phyloP scores from a whole-genome alignment of 495 filamentous ascomycete species.

The Penicillium lagena region DNA sequence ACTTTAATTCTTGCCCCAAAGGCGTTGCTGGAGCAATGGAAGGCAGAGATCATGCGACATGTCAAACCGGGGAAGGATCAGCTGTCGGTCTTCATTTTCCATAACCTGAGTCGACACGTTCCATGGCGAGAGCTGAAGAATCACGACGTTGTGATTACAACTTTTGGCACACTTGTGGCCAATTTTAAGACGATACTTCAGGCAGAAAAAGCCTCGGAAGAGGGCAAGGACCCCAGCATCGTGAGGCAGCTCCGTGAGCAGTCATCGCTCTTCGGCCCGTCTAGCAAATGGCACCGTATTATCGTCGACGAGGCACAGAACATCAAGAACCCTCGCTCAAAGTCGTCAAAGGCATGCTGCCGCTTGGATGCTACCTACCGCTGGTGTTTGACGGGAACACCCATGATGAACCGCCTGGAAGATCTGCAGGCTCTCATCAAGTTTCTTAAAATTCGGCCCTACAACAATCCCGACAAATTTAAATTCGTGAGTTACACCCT shows the following conservation, averaged over 20 bases:
- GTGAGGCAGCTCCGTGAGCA: constrained; percentile 15
- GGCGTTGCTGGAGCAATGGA: constrained; percentile 85
- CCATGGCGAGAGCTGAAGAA: constrained; percentile 55
- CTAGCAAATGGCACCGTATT: constrained; percentile 71
- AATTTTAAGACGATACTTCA: constrained; percentile 52
- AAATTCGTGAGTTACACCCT: constrained; percentile 33
- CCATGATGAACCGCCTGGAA: constrained; percentile 84
- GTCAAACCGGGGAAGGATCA: constrained; percentile 51
- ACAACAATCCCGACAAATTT: constrained; percentile 59
- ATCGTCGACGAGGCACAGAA: constrained; percentile 92
- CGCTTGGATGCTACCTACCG: constrained; percentile 58
- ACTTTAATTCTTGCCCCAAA: constrained; percentile 86
- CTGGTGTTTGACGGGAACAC: constrained; percentile 87
- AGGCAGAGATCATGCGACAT: constrained; percentile 72
- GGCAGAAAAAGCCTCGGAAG: constrained; percentile 36
- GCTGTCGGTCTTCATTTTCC: constrained; percentile 62
- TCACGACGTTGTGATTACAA: constrained; percentile 85
- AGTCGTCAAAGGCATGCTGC: constrained; percentile 55
- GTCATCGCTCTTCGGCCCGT: constrained; percentile 57
- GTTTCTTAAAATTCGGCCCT: constrained; percentile 82
- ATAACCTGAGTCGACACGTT: constrained; percentile 48
- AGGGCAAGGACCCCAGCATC: constrained; percentile 11
- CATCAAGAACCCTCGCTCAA: constrained; percentile 80
- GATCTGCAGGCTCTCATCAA: constrained; percentile 79
- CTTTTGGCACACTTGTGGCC: constrained; percentile 71